A percentile compares a stretch with the other conserved stretches of the same genome.
These are phyloP conservation scores for Suillus ampliporus DNA, from an alignment of 768 basidiomycete species.

Conservation along the genomic window DNA sequence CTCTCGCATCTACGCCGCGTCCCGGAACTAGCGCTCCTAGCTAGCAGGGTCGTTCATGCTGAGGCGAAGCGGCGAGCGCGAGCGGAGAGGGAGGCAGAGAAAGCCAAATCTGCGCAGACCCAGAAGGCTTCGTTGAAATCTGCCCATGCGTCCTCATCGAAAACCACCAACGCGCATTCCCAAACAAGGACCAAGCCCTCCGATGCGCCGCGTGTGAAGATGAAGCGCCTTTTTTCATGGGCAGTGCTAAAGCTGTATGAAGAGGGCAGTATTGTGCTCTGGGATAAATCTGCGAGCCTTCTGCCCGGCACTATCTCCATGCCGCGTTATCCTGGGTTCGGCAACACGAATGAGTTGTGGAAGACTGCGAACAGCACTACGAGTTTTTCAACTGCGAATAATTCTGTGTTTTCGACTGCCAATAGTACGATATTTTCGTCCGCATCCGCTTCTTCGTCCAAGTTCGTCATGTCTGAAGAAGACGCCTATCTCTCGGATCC, in stretches of 20 bases:
- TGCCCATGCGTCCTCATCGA: neutral
- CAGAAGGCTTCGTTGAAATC: neutral
- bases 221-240: slow-evolving; percentile 72
- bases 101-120: slow-evolving; percentile 26
- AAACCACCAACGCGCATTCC: neutral
- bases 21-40: slow-evolving; percentile 70
- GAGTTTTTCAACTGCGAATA: slow-evolving; percentile 32
- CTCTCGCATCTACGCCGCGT: slow-evolving; percentile 79
- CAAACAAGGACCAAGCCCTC: slow-evolving; percentile 6
- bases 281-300: slow-evolving; percentile 65
- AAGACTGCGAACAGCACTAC: slow-evolving; percentile 39
- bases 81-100: slow-evolving; percentile 51
- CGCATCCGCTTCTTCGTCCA: slow-evolving; percentile 35
- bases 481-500: slow-evolving; percentile 66
- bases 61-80: slow-evolving; percentile 60
- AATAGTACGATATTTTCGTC: slow-evolving; percentile 32
- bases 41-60: slow-evolving; percentile 65
- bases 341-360: slow-evolving; percentile 53
- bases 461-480: slow-evolving; percentile 31
- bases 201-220: slow-evolving; percentile 46
- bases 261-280: slow-evolving; percentile 77
- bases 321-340: slow-evolving; percentile 12
- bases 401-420: slow-evolving; percentile 21
- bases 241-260: slow-evolving; percentile 66
- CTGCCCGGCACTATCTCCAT: slow-evolving; percentile 18